Evolutionary conservation across 176 grass and related monocot genomes (phyloP), one percentile per base, ranked within the genome.

Genomic region (Oryza meridionalis): DNA sequence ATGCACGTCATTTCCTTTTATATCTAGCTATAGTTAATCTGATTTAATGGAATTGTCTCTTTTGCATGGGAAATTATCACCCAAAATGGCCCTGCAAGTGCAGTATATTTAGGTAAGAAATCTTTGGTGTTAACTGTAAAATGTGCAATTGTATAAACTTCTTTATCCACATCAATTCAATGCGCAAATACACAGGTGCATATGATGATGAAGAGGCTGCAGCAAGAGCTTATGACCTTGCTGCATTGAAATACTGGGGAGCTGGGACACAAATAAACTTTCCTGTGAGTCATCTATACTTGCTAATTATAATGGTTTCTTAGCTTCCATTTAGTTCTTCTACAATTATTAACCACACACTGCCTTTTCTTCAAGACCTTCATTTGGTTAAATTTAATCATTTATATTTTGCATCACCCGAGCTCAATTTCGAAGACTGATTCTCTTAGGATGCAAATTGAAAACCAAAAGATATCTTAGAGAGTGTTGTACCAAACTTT

Each of bases 121-220:
- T 29, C 40, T 19, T 61, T 50, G 4, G 7, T 69, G 40, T 69
- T 70, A 69, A 65, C 53, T 35, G 71, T 84, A 75, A 61, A 50
- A 62, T 73, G 31, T 3, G 32, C 15, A 81, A 9, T 33, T 80
- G 6, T 45, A 76, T 42, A 9, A 11, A 72, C 71, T 71, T 86
- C 29, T 38, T 82, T 77, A 81, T 64, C 17, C 67, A 25, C 65
- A 12, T 87, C 27, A 13, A 55, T 83, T 86, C 43, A 70, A 19
- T 72, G 24, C 49, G 37, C 45, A 65, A 86, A 82, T 66, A 70
- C 31, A 67, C 80, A 99, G 96, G 96, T 66, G 96, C 93, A 89
- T 99, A 99, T 91, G 96, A 99, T 84, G 96, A 99, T 70, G 96
- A 99, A 73, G 96, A 99, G 81, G 96, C 96, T 96, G 96, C 96